Percentiles rank a stretch among this genome's conserved stretches.
phyloP scores from a whole-genome alignment of 768 basidiomycete genomes.

The Lactarius evosmus region DNA sequence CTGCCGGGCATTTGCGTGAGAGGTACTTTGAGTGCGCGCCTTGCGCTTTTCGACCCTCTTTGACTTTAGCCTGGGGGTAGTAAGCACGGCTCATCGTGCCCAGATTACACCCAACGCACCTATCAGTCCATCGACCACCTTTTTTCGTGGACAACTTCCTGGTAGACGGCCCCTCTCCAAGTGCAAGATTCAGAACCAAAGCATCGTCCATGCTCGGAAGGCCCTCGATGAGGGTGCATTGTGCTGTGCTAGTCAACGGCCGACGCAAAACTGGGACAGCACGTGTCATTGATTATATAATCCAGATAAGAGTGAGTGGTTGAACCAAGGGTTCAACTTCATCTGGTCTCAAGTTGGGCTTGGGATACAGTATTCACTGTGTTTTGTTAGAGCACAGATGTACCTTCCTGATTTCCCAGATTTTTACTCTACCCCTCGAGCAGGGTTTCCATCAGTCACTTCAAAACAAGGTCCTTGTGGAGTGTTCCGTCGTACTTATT shows the following conservation, averaged over 20 bases:
- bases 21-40: not conserved
- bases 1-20: not conserved
- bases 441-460: too few species aligned
- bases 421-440: too few species aligned
- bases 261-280: not conserved
- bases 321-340: too few species aligned
- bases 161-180: slow-evolving; percentile 18
- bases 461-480: too few species aligned
- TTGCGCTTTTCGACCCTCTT: slow-evolving; percentile 26
- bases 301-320: too few species aligned
- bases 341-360: too few species aligned
- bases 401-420: too few species aligned
- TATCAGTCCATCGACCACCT: slow-evolving; percentile 28
- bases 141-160: slow-evolving; percentile 16
- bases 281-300: not conserved
- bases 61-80: slow-evolving; percentile 24
- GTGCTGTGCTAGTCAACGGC: too few species aligned
- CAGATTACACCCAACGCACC: slow-evolving; percentile 14
- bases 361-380: too few species aligned
- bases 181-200: slow-evolving; percentile 25
- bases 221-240: not conserved
- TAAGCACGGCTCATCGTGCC: not conserved
- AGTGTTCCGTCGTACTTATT: too few species aligned
- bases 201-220: slow-evolving; percentile 19
- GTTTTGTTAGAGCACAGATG: too few species aligned